phyloP scores from a whole-genome alignment of 352 stramenopile genomes.

The Pythium utonaiense region DNA sequence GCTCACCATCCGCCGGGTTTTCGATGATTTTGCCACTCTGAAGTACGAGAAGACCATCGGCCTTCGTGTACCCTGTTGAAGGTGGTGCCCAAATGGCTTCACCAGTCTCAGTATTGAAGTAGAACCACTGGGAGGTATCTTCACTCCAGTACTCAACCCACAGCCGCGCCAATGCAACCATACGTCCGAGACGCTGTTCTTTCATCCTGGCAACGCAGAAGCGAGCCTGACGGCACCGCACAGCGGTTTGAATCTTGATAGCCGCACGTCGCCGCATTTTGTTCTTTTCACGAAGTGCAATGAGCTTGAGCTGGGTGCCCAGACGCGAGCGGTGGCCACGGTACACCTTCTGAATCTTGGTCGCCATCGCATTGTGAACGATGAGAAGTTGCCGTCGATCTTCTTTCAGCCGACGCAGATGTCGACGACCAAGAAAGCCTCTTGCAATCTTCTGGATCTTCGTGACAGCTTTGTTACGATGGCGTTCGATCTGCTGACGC shows the following conservation, averaged over 20 bases:
- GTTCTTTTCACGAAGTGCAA: constrained; percentile 61
- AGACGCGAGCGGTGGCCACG: constrained; percentile 66
- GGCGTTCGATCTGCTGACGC: constrained; percentile 49
- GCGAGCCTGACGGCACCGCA: constrained; percentile 45
- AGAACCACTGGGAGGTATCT: constrained; percentile 68
- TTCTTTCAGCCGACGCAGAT: constrained; percentile 31
- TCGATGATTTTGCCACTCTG: constrained; percentile 64
- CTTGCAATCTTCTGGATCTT: constrained; percentile 58
- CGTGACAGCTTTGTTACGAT: constrained; percentile 35
- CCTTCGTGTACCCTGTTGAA: constrained; percentile 65
- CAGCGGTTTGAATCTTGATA: constrained; percentile 64
- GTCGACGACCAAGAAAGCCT: constrained; percentile 33
- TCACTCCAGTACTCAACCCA: constrained; percentile 83
- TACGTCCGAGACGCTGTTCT: constrained; percentile 28
- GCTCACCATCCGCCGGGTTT: constrained; percentile 40
- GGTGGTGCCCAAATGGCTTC: constrained; percentile 70
- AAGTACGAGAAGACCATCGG: constrained; percentile 61
- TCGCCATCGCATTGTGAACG: constrained; percentile 39
- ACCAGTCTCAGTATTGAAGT: constrained; percentile 74
- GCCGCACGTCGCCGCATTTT: constrained; percentile 43
- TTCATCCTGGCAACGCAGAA: constrained; percentile 30
- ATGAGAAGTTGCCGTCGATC: constrained; percentile 25
- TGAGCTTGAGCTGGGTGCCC: constrained; percentile 62
- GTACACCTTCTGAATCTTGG: constrained; percentile 69
- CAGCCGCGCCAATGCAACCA: constrained; percentile 43